Conservation (phyloP, 2,329 filamentous ascomycete genomes). For the Pseudocercospora ulei region DNA sequence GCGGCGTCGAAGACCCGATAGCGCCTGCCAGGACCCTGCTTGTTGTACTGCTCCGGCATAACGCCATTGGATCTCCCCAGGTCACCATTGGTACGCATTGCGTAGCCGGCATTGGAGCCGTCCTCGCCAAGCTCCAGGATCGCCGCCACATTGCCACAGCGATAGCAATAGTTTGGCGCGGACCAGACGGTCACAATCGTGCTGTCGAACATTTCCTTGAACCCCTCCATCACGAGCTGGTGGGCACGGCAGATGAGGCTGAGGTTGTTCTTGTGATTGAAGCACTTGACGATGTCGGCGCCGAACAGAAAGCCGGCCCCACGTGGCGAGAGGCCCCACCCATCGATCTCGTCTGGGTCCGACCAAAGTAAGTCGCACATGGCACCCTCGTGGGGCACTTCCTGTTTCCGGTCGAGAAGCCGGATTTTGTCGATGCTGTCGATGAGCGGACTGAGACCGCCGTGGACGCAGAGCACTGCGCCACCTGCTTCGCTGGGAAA, state of each 20-base stretch:
- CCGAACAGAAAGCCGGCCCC: slow-evolving; percentile 95
- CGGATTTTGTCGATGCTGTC: slow-evolving; percentile 94
- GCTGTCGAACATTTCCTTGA: slow-evolving; percentile 97
- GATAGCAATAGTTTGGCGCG: slow-evolving; percentile 37
- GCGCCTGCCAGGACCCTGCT: slow-evolving; percentile 66
- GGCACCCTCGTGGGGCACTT: slow-evolving; percentile 94
- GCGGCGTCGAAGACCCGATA: slow-evolving; percentile 96
- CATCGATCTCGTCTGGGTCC: slow-evolving; percentile 94
- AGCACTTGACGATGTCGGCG: slow-evolving; percentile 93
- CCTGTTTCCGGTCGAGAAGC: slow-evolving; percentile 88
- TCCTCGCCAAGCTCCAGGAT: slow-evolving; percentile 90
- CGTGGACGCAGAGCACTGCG: slow-evolving; percentile 90
- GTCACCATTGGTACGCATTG: slow-evolving; percentile 57
- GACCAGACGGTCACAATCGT: slow-evolving; percentile 90
- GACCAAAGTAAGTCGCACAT: slow-evolving; percentile 99
- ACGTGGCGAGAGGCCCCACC: slow-evolving; percentile 87
- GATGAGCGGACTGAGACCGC: slow-evolving; percentile 80
- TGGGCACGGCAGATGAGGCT: slow-evolving; percentile 87
- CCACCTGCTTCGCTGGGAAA: slow-evolving; percentile 55
- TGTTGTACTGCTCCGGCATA: slow-evolving; percentile 38
- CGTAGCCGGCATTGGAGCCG: slow-evolving; percentile 45
- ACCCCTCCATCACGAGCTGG: slow-evolving; percentile 97
- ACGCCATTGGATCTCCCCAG: slow-evolving; percentile 41
- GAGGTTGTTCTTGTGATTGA: slow-evolving; percentile 90
- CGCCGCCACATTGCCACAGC: slow-evolving; percentile 59